phyloP scores from a whole-genome alignment of 2,329 filamentous ascomycete species.

The Lecanosticta acicola region DNA sequence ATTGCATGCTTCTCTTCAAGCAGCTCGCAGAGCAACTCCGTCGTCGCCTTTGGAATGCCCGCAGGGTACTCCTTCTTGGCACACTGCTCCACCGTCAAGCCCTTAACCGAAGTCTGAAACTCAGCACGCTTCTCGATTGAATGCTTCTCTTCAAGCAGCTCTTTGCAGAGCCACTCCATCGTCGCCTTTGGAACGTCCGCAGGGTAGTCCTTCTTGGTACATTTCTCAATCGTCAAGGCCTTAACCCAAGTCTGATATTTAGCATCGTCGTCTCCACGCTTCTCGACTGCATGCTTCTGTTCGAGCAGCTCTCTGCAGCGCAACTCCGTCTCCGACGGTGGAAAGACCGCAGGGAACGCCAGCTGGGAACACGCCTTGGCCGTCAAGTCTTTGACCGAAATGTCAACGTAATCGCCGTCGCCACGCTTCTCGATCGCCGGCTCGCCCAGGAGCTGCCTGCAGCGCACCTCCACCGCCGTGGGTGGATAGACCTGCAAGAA shows the following conservation, averaged over 20 bases:
- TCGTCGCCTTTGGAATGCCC: too few relatives aligned
- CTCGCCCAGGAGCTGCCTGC: not conserved
- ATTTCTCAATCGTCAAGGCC: too few relatives aligned
- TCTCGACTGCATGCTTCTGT: not conserved
- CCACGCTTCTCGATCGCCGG: not conserved
- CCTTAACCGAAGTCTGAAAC: not conserved
- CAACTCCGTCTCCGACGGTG: not conserved
- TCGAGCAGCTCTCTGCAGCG: not conserved
- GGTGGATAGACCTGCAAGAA: not conserved
- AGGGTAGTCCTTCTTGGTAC: too few relatives aligned
- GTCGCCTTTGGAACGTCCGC: too few relatives aligned
- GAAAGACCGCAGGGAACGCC: not conserved
- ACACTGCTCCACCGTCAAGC: not conserved
- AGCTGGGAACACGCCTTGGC: not conserved
- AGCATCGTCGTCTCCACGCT: not conserved
- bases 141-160: too few relatives aligned
- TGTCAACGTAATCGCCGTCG: too few relatives aligned
- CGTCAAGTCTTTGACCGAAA: too few relatives aligned
- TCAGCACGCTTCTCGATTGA: not conserved
- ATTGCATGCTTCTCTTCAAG: not conserved
- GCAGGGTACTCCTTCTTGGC: not conserved
- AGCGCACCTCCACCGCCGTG: not conserved
- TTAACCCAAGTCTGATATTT: too few relatives aligned
- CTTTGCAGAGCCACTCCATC: too few relatives aligned
- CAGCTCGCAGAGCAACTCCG: too few relatives aligned